phyloP scores from a whole-genome alignment of 495 filamentous ascomycete species.

The Neurospora sp. region DNA sequence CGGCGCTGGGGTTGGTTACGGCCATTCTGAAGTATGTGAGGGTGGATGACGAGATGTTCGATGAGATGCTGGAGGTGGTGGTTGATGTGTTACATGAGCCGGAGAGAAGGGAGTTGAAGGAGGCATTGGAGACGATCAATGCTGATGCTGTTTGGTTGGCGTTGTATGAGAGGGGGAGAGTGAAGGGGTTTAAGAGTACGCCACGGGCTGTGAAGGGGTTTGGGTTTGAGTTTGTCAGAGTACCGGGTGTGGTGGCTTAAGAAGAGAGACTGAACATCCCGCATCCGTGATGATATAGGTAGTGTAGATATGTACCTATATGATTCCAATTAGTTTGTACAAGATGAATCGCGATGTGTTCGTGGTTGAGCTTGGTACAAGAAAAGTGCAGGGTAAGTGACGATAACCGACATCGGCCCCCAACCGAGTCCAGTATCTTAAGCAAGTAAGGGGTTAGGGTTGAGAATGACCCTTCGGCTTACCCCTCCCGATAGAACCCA shows the following conservation, averaged over 20 bases:
- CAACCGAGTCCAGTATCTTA: neutral
- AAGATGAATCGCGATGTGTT: neutral
- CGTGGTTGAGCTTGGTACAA: neutral
- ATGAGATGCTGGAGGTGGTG: conserved; percentile 54
- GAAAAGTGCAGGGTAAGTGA: neutral
- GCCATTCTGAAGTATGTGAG: conserved; percentile 45
- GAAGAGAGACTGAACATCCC: neutral
- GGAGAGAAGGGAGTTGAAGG: conserved; percentile 33
- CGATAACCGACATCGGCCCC: neutral
- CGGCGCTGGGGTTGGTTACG: conserved; percentile 42
- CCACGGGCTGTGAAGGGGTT: conserved; percentile 33
- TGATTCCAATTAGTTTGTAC: neutral
- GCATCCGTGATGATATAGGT: neutral
- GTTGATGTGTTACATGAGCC: conserved; percentile 34
- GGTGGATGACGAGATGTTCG: conserved; percentile 53
- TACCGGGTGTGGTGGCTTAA: neutral
- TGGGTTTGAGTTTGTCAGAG: conserved; percentile 22
- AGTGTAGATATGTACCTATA: neutral
- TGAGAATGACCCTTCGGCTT: neutral
- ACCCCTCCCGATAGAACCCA: neutral
- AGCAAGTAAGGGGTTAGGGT: neutral
- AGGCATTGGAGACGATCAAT: conserved; percentile 49
- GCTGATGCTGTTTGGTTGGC: conserved; percentile 66
- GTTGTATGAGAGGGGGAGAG: conserved; percentile 30
- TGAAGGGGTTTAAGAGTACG: conserved; percentile 19